Evolutionary conservation across 2,329 filamentous ascomycete species (phyloP), one percentile per base, ranked within the genome.

Genomic region (Drechslera avenae): DNA sequence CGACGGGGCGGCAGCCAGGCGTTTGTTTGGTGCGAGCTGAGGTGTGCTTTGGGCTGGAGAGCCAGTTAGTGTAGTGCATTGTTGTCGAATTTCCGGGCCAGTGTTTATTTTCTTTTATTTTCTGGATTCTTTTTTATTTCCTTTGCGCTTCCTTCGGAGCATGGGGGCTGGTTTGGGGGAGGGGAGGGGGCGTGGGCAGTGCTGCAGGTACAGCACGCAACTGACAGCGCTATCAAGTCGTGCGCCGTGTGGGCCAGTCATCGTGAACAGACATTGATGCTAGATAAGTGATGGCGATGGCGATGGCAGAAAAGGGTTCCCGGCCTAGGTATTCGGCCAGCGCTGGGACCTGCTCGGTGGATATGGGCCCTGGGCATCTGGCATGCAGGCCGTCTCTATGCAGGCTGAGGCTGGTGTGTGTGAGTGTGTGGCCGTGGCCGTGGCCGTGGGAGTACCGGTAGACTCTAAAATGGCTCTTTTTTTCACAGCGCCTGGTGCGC

Each of bases 141-240:
- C 41, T 48, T 42, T 37, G 35, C 37, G 26, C 26, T 28, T 28
- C 26, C 26, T 28, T 46, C 49, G 42, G 54, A 46, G 48, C 28
- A 45, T 39, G 39, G 39, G 31, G 26, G 7, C 7, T 28, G 35
- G 41, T 41, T 55, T n/a, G n/a, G n/a, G n/a, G n/a, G n/a, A n/a
- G 30, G 50, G 49, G 51, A 39, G 32, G 51, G 54, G 30, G 31
- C 23, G 31, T 37, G 37, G 48, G 21, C 43, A 28, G 46, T 44
- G 44, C 49, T 53, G 52, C 50, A 56, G 50, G 48, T 46, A 50
- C 42, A 44, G 39, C 19, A 28, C 45, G 33, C 32, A 41, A 35
- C 13, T 31, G 36, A 47, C 43, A 37, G 40, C 41, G 23, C 36
- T 40, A 35, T 30, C 19, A 35, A 14, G 31, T 34, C 6, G 16